A percentile compares a stretch with the other conserved stretches of the same genome.
Conservation (phyloP, 2,329 filamentous ascomycete genomes). For the Gaeumannomyces tritici region DNA sequence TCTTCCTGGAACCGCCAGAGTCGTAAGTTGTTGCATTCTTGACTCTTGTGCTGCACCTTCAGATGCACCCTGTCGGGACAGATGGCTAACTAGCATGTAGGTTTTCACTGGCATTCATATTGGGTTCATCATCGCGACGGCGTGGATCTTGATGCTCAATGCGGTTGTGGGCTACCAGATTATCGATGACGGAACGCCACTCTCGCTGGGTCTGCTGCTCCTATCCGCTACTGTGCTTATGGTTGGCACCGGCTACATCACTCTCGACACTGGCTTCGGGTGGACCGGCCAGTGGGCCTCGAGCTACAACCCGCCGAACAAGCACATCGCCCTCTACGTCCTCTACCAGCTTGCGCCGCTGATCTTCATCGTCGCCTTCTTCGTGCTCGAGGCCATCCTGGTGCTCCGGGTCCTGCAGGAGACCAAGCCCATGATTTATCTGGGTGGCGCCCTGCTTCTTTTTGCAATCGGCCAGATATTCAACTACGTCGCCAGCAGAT, state of each 20-base stretch:
- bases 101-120: conserved; percentile 87
- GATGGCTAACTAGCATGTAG: conserved; percentile 28
- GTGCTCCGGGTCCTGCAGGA: conserved; percentile 84
- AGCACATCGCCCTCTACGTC: conserved; percentile 81
- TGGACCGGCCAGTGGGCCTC: conserved; percentile 74
- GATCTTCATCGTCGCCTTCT: conserved; percentile 81
- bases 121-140: conserved; percentile 76
- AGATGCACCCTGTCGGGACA: background rate
- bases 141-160: conserved; percentile 88
- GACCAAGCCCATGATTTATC: conserved; percentile 83
- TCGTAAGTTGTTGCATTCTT: conserved; percentile 36
- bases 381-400: conserved; percentile 71
- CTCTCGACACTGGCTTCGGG: conserved; percentile 79
- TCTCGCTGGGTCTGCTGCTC: conserved; percentile 69
- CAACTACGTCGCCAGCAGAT: conserved; percentile 85
- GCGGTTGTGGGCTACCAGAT: conserved; percentile 88
- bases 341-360: conserved; percentile 86
- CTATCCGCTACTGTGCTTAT: conserved; percentile 65
- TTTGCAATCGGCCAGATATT: conserved; percentile 94
- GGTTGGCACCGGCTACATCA: conserved; percentile 89
- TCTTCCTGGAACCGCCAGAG: conserved; percentile 55
- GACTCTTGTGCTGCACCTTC: background rate
- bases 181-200: conserved; percentile 81
- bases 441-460: conserved; percentile 62
- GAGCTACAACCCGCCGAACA: conserved; percentile 50